Conservation (phyloP, 768 basidiomycete species). For the Imleria badia region DNA sequence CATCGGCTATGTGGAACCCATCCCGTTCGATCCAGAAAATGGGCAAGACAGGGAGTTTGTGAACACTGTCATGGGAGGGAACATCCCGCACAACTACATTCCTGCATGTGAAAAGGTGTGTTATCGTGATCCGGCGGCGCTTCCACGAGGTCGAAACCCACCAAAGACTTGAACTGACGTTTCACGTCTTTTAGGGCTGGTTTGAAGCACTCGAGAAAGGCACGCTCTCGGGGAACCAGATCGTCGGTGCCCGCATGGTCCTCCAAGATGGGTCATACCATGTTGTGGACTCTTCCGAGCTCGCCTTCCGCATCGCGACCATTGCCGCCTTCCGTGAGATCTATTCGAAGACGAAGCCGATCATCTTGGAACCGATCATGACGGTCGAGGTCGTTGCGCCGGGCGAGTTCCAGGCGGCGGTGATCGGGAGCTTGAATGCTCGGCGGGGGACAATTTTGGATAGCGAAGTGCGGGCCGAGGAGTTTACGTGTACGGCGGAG, state of each 20-base stretch:
- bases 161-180: not conserved
- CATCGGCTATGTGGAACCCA: constrained; percentile 87
- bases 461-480: constrained; percentile 95
- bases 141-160: not conserved
- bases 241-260: constrained; percentile 83
- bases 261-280: constrained; percentile 92
- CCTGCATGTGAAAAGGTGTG: constrained; percentile 91
- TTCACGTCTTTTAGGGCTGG: constrained; percentile 66
- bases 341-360: constrained; percentile 71
- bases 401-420: constrained; percentile 90
- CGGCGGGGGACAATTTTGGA: constrained; percentile 93
- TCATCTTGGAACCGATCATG: constrained; percentile 98
- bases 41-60: constrained; percentile 86
- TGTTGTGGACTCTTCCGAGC: constrained; percentile 92
- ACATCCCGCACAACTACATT: constrained; percentile 87
- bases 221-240: constrained; percentile 80
- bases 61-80: constrained; percentile 87
- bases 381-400: constrained; percentile 96
- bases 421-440: constrained; percentile 92
- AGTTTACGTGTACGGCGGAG: constrained; percentile 89
- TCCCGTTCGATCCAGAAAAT: constrained; percentile 69
- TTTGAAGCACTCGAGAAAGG: constrained; percentile 93
- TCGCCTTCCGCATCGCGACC: constrained; percentile 90
- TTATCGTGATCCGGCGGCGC: not conserved
- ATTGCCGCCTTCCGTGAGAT: constrained; percentile 93